Percentiles rank a stretch among this genome's conserved stretches.
phyloP scores from a whole-genome alignment of 31 red algal genomes.

The Bonnemaisonia californica region DNA sequence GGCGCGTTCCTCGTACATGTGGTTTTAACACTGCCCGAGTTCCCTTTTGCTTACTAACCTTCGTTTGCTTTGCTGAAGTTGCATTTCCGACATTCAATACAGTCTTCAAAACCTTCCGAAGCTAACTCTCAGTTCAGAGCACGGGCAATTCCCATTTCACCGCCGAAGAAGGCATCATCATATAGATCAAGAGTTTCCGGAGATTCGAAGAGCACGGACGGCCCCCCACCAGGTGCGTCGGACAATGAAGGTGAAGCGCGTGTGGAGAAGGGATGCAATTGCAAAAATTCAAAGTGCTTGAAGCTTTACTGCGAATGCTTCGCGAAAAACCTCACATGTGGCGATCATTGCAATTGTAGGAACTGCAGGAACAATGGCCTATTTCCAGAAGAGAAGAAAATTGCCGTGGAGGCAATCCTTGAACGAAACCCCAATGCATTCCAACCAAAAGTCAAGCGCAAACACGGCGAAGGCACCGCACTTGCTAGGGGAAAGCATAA shows the following conservation, averaged over 20 bases:
- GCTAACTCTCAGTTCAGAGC: too few relatives aligned
- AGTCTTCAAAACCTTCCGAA: too few relatives aligned
- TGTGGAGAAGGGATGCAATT: constrained; percentile 69
- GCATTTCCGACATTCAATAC: too few relatives aligned
- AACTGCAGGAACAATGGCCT: constrained; percentile 76
- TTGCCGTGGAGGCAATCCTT: constrained; percentile 68
- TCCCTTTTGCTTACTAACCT: too few relatives aligned
- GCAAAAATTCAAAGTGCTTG: constrained; percentile 85
- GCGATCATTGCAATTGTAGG: constrained; percentile 80
- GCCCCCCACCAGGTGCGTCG: not conserved
- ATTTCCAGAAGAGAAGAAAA: constrained; percentile 53
- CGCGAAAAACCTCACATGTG: constrained; percentile 73
- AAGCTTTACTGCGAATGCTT: constrained; percentile 98
- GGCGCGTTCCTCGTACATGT: too few relatives aligned
- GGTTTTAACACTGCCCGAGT: too few relatives aligned
- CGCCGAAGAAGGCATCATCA: constrained; percentile 1
- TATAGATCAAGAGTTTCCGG: not conserved
- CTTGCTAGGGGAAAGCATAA: constrained; percentile 58
- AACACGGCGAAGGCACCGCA: constrained; percentile 14
- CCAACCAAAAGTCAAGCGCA: constrained; percentile 68
- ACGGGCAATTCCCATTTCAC: too few relatives aligned
- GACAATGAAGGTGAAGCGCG: not conserved
- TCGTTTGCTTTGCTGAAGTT: too few relatives aligned
- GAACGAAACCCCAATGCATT: constrained; percentile 87
- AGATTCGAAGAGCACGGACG: not conserved